These are phyloP conservation scores for Colletotrichum euphorbiae DNA, from an alignment of 2,329 filamentous ascomycete genomes.

Conservation along the genomic window DNA sequence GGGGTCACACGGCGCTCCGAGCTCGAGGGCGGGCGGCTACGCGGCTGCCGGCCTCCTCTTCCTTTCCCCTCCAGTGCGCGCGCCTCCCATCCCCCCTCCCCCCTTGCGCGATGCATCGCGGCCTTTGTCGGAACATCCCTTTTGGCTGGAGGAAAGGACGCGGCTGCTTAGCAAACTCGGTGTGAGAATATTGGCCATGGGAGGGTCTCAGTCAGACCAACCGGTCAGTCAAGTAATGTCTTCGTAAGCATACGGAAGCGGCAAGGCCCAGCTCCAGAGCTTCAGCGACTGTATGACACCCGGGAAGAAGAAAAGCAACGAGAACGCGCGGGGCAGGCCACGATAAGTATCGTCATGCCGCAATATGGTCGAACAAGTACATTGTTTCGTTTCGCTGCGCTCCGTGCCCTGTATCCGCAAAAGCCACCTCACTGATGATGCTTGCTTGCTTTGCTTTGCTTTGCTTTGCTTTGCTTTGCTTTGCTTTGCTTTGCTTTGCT, in stretches of 20 bases:
- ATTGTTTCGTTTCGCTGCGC: not conserved
- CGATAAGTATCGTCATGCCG: not conserved
- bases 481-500: no score
- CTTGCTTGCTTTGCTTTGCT: not conserved
- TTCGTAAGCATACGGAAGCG: constrained; percentile 15
- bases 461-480: no score
- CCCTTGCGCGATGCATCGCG: constrained; percentile 30
- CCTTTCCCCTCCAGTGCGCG: no score
- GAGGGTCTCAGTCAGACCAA: constrained; percentile 14
- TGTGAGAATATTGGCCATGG: constrained; percentile 13
- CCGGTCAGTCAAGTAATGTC: constrained; percentile 19
- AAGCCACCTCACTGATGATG: no score
- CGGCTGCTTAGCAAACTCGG: not conserved
- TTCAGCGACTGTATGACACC: not conserved
- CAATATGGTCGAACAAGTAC: not conserved
- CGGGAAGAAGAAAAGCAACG: constrained; percentile 1
- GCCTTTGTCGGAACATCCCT: constrained; percentile 11
- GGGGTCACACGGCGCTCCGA: constrained; percentile 31
- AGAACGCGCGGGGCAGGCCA: not conserved
- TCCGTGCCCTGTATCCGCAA: not conserved
- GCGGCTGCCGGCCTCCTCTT: constrained; percentile 17
- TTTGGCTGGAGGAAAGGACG: not conserved
- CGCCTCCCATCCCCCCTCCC: not conserved
- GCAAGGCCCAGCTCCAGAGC: constrained; percentile 3
- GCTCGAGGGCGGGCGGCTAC: constrained; percentile 28